Base-by-base conservation (phyloP, 116 monocot species). In the Trichopus zeylanicus region DNA sequence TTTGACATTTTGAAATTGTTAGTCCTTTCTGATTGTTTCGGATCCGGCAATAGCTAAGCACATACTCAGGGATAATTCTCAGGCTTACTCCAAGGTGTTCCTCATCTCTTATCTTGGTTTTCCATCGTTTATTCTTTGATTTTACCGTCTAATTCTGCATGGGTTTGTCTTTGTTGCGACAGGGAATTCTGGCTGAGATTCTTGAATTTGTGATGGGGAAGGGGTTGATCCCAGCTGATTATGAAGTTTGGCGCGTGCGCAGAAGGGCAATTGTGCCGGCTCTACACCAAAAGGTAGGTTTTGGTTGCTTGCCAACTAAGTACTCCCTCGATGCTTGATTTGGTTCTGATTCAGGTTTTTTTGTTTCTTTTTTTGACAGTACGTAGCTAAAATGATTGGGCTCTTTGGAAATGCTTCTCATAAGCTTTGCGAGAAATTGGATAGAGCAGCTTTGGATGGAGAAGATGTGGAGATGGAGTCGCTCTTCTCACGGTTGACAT, bases 381-480 rank as follows among this genome's bases (percentile, higher is more conserved):
- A 81, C 70, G 94, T 94, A 5, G 67, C 89, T 46, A 63, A 89
- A 22, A 89, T 86, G 94, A 72, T 89, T 52, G 53, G 66, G 23
- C 78, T 94, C 18, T 94, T 94, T 72, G 80, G 83, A 48, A 51
- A 81, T 71, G 89, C 94, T 51, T 86, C 89, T 16, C 21, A 69
- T 65, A 75, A 71, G 47, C 83, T 94, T 10, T 89, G 94, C 20
- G 70, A 81, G 70, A 94, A 94, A 63, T 66, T 94, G 56, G 78
- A 89, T 62, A 69, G 69, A 59, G 86, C 89, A 11, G 89, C 86
- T 60, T 73, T 67, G 26, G 75, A 83, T 67, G 83, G 86, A 48
- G 83, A 89, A 63, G 83, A 81, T 70, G 89, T 89, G 57, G 94
- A 94, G 42, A 94, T 94, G 94, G 94, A 89, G 69, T 94, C 94